phyloP scores from a whole-genome alignment of 1,139 yeast species.

The Arxiozyma slooffiae region DNA sequence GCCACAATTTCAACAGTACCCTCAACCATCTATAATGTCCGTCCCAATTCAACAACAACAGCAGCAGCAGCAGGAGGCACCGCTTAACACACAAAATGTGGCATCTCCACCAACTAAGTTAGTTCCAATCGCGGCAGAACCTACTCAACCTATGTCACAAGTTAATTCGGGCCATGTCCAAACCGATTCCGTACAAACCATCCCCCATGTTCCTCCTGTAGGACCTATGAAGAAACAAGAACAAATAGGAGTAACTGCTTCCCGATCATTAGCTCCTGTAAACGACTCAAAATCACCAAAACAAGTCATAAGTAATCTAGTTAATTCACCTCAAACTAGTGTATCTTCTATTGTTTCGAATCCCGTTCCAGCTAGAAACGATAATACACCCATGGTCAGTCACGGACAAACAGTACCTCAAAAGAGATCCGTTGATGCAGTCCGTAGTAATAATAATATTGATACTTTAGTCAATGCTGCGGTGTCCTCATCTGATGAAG shows the following conservation, averaged over 20 bases:
- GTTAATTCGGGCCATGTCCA: not conserved
- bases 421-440: conserved; percentile 21
- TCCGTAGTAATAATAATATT: conserved; percentile 16
- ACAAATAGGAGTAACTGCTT: not conserved
- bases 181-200: conserved; percentile 7
- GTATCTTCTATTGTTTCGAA: conserved; percentile 5
- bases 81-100: conserved; percentile 6
- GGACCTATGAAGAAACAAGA: not conserved
- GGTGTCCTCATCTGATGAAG: conserved; percentile 14
- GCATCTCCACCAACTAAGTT: not conserved
- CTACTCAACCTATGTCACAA: not conserved
- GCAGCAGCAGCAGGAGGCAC: conserved; percentile 9
- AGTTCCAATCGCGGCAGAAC: not conserved
- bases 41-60: conserved; percentile 12
- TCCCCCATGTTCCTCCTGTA: conserved; percentile 8
- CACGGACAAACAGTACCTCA: conserved; percentile 9
- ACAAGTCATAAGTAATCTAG: not conserved
- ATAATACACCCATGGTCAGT: not conserved
- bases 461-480: conserved; percentile 28
- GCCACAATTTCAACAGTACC: conserved; percentile 17
- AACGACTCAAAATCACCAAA: not conserved
- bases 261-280: not conserved
- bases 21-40: conserved; percentile 12
- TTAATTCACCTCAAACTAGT: conserved; percentile 1
- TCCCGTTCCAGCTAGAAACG: not conserved